A percentile compares a stretch with the other conserved stretches of the same genome.
Conservation (phyloP, 352 stramenopile species). For the Phytophthora rubi region DNA sequence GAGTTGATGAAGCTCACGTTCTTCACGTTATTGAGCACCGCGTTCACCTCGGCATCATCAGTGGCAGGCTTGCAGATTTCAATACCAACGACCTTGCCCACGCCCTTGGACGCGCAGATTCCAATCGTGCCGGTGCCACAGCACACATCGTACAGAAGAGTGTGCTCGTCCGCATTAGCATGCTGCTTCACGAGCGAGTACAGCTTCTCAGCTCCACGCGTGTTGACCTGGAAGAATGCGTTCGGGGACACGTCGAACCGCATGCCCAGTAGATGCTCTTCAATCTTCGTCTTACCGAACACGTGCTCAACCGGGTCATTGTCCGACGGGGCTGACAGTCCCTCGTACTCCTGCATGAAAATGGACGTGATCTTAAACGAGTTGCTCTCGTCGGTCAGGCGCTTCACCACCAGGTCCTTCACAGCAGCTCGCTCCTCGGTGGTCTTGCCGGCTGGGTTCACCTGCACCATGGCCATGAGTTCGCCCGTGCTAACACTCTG, state of each 20-base stretch:
- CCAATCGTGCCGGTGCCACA: slow-evolving; percentile 99
- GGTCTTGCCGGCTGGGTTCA: slow-evolving; percentile 58
- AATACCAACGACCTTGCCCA: slow-evolving; percentile 84
- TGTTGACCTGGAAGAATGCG: slow-evolving; percentile 98
- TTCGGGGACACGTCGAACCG: slow-evolving; percentile 91
- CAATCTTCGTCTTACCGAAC: slow-evolving; percentile 73
- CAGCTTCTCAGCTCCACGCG: slow-evolving; percentile 93
- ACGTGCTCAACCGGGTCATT: slow-evolving; percentile 89
- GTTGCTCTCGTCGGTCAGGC: slow-evolving; percentile 47
- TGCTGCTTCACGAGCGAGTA: slow-evolving; percentile 96
- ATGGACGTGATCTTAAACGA: slow-evolving; percentile 85
- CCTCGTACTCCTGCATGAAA: slow-evolving; percentile 93
- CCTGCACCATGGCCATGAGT: slow-evolving; percentile 83
- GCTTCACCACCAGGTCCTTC: slow-evolving; percentile 51
- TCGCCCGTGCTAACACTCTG: slow-evolving; percentile 69
- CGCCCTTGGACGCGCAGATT: slow-evolving; percentile 90
- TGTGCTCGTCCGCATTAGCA: slow-evolving; percentile 75
- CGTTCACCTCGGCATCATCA: slow-evolving; percentile 91
- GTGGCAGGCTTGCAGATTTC: slow-evolving; percentile 92
- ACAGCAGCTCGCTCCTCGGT: slow-evolving; percentile 44
- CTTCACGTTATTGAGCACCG: slow-evolving; percentile 77
- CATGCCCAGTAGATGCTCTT: slow-evolving; percentile 88
- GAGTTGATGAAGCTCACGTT: slow-evolving; percentile 93
- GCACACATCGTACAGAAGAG: slow-evolving; percentile 97
- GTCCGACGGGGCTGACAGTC: slow-evolving; percentile 87